These are phyloP conservation scores for Kodamaea restingae DNA, from an alignment of 805 yeast genomes.

Conservation along the genomic window DNA sequence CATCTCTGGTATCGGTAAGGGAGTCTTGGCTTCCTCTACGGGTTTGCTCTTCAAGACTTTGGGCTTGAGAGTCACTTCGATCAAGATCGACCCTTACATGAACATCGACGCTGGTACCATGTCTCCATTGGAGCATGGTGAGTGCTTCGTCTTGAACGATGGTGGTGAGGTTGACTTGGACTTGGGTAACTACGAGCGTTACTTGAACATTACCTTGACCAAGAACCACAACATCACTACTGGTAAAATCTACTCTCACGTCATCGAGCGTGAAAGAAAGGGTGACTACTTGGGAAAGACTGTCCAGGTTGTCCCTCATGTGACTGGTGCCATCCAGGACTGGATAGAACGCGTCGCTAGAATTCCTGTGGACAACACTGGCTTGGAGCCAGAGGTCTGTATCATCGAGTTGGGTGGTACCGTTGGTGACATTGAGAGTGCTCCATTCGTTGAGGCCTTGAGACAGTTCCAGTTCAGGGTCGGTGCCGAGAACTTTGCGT, in stretches of 20 bases:
- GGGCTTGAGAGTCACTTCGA: conserved; percentile 93
- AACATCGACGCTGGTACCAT: conserved; percentile 99
- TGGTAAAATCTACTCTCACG: conserved; percentile 93
- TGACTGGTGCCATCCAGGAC: conserved; percentile 95
- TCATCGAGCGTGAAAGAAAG: conserved; percentile 88
- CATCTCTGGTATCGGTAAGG: conserved; percentile 98
- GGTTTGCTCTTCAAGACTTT: conserved; percentile 91
- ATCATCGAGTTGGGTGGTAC: conserved; percentile 98
- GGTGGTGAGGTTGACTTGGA: conserved; percentile 99
- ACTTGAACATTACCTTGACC: conserved; percentile 88
- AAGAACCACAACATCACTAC: conserved; percentile 96
- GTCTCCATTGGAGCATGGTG: conserved; percentile 99
- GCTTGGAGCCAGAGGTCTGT: conserved; percentile 91
- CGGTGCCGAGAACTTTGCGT: conserved; percentile 88
- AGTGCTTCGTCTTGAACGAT: conserved; percentile 94
- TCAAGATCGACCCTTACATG: conserved; percentile 98
- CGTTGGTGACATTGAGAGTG: conserved; percentile 98
- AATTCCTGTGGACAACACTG: conserved; percentile 87
- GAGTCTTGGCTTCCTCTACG: conserved; percentile 95
- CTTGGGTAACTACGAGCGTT: conserved; percentile 96
- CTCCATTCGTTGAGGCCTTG: conserved; percentile 97
- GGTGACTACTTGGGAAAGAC: conserved; percentile 98
- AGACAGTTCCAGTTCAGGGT: conserved; percentile 99
- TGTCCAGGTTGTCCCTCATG: conserved; percentile 98
- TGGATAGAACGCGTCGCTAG: conserved; percentile 94